Evolutionary conservation across 352 stramenopile genomes (phyloP), one percentile per base, ranked within the genome.

Genomic region (Vaucheria bursata): DNA sequence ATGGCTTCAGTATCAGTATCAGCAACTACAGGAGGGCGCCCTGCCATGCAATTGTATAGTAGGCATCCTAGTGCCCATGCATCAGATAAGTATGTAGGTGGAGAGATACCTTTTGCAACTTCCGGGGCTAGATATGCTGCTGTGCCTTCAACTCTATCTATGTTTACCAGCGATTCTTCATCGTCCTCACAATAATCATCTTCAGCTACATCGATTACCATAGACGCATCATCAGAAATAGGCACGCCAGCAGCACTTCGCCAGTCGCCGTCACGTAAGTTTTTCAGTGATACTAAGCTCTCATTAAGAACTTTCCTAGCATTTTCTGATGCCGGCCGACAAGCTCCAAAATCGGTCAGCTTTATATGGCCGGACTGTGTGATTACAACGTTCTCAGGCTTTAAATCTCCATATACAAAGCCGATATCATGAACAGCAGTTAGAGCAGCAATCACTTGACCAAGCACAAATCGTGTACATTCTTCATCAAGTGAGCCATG

Each of bases 301-400:
- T 33, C 25, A 12, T 72, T 74, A 38, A 84, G 76, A 33, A 32
- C 25, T 1, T n/a, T 34, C 68, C 75, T 74, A 7, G 74, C 77
- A 45, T 84, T 72, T 64, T 79, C 70, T 4, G 87, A 90, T 12
- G 89, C 65, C 12, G 89, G 84, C 35, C 90, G 86, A 66, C 87
- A 90, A 68, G 79, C 90, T 52, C 90, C 90, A 85, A 94, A 95
- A 76, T 95, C 90, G 4, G 89, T 91, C 0, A 95, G 65, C 79
- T 94, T 95, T 1, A 92, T 83, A 75, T 95, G 90, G 29, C 90
- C 90, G n/a, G 81, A 85, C 52, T 89, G 86, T 32, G 88, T 92
- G 37, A 95, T 90, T 1, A 95, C 79, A 68, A 94, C 86, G 77
- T 95, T 95, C 80, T 93, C 90, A 45, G 89, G 89, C 77, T 95